A percentile compares a stretch with the other conserved stretches of the same genome.
These are phyloP conservation scores for Clonostachys rosea DNA, from an alignment of 2,329 filamentous ascomycete genomes.

Conservation along the genomic window DNA sequence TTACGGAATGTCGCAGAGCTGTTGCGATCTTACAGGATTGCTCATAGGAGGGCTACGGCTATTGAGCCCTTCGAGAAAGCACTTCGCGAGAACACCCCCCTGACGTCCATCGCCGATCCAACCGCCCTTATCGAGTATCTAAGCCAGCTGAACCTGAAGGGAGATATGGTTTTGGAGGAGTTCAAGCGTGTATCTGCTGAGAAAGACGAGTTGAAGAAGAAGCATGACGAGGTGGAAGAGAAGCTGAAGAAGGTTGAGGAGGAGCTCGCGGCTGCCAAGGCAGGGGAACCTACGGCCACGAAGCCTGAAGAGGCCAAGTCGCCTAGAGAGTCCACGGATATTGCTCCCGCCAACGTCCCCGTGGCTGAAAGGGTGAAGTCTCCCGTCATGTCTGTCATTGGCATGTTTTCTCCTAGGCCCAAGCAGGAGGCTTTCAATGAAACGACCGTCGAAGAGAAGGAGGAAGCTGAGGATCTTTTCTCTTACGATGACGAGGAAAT, in stretches of 20 bases:
- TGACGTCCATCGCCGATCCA: constrained; percentile 84
- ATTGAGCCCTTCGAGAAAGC: constrained; percentile 93
- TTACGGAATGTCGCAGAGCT: constrained; percentile 53
- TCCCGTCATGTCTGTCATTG: constrained; percentile 39
- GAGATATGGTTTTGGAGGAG: constrained; percentile 92
- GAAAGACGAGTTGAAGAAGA: constrained; percentile 74
- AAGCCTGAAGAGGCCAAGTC: constrained; percentile 18
- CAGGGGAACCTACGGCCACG: constrained; percentile 17
- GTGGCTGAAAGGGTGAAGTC: constrained; percentile 31
- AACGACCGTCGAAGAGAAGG: constrained; percentile 15
- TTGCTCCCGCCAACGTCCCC: background rate
- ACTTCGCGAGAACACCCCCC: constrained; percentile 85
- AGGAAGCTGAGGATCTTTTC: constrained; percentile 71
- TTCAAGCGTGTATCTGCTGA: constrained; percentile 82
- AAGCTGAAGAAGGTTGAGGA: constrained; percentile 53
- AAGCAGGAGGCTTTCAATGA: constrained; percentile 12
- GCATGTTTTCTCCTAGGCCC: constrained; percentile 43
- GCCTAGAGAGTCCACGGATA: constrained; percentile 8
- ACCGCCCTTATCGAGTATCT: constrained; percentile 84
- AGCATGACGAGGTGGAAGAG: constrained; percentile 64
- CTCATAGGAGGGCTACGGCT: constrained; percentile 77
- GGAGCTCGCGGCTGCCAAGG: constrained; percentile 51
- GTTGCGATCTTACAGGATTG: constrained; percentile 84
- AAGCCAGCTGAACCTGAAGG: constrained; percentile 77
- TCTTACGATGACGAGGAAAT: constrained; percentile 81